phyloP scores from a whole-genome alignment of 1,139 yeast genomes.

The Magnusiomyces tetraspermus region DNA sequence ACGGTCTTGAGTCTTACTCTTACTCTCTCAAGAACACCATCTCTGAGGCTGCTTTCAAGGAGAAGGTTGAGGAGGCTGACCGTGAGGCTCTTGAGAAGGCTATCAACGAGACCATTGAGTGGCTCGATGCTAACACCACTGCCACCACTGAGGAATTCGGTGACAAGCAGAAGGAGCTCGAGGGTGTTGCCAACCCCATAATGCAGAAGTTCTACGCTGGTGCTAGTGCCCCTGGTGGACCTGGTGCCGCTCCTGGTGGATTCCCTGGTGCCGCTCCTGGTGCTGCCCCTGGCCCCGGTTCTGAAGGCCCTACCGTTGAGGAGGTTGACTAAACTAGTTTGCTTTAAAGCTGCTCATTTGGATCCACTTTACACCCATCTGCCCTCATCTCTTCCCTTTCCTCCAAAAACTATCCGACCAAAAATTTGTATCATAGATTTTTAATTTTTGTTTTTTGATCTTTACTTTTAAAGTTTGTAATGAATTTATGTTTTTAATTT shows the following conservation, averaged over 20 bases:
- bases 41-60: slow-evolving; percentile 70
- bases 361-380: neutral
- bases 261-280: slow-evolving; percentile 40
- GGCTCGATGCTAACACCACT: no score
- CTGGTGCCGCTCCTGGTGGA: slow-evolving; percentile 52
- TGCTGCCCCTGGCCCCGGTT: slow-evolving; percentile 34
- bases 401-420: neutral
- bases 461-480: no score
- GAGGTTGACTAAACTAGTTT: slow-evolving; percentile 61
- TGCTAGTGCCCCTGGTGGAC: slow-evolving; percentile 45
- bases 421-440: neutral
- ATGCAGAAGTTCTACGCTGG: slow-evolving; percentile 76
- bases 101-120: slow-evolving; percentile 78
- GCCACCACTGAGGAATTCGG: slow-evolving; percentile 80
- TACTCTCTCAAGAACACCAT: slow-evolving; percentile 81
- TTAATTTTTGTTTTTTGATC: no score
- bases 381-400: no score
- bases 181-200: slow-evolving; percentile 88
- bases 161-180: slow-evolving; percentile 90
- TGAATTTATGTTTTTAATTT: neutral
- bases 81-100: slow-evolving; percentile 70
- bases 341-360: neutral
- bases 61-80: slow-evolving; percentile 75
- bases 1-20: slow-evolving; percentile 86
- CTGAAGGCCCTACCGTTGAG: slow-evolving; percentile 66